A percentile compares a stretch with the other conserved stretches of the same genome.
Conservation (phyloP, 306 rosid genomes). For the Fragaria iinumae region DNA sequence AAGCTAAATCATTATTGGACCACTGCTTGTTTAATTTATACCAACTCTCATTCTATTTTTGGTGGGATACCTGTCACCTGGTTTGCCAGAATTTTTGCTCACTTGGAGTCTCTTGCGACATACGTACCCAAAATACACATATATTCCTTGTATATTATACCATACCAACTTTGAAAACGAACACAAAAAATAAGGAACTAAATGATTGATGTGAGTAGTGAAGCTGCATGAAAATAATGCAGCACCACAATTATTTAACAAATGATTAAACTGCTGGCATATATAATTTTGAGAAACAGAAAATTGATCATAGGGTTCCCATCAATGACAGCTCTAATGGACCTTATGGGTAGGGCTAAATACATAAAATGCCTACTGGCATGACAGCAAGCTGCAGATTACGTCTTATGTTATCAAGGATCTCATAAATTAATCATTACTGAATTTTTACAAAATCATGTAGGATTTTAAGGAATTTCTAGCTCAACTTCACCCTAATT, state of each 20-base stretch:
- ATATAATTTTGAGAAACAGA: neutral
- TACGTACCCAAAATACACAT: neutral
- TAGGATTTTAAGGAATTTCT: neutral
- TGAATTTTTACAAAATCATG: slow-evolving; percentile 7
- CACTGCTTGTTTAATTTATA: neutral
- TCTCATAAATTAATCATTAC: neutral
- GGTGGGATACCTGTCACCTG: neutral
- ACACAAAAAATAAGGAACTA: neutral
- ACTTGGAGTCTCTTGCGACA: neutral
- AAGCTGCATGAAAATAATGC: slow-evolving; percentile 33
- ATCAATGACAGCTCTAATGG: slow-evolving; percentile 39
- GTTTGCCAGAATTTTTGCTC: neutral
- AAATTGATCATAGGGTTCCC: slow-evolving; percentile 1
- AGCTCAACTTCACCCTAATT: neutral
- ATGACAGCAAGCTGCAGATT: slow-evolving; percentile 37
- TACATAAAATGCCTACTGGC: slow-evolving; percentile 38
- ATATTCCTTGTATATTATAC: neutral
- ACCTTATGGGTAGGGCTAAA: slow-evolving; percentile 27
- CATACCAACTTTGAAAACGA: neutral
- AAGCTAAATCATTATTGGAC: neutral
- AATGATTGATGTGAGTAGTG: slow-evolving; percentile 14
- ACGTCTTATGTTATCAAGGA: neutral
- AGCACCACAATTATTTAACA: slow-evolving; percentile 18
- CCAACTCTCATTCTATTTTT: slow-evolving; percentile 1
- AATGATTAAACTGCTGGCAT: slow-evolving; percentile 2